phyloP scores from a whole-genome alignment of 148 eudicot genomes.

The Limonium bicolor region DNA sequence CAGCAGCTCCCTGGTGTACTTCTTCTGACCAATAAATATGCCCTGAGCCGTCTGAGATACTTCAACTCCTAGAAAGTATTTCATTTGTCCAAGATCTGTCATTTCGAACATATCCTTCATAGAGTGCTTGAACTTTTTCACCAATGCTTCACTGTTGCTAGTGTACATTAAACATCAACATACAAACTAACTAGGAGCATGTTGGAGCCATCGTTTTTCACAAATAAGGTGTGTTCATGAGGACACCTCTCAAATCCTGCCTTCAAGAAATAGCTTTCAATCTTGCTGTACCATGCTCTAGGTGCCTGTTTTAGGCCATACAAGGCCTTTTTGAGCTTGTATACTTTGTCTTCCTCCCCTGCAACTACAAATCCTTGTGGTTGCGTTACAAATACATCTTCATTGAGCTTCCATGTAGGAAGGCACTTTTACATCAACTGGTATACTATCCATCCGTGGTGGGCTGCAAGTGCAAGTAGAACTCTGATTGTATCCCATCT shows the following conservation, averaged over 20 bases:
- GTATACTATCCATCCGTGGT: background rate
- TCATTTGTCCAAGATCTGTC: background rate
- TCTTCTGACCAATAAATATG: background rate
- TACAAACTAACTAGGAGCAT: background rate
- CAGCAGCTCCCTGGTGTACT: background rate
- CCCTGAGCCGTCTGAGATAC: too few species aligned
- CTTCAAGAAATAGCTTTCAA: background rate
- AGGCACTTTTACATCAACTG: slow-evolving; percentile 6
- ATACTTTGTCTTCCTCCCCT: too few species aligned
- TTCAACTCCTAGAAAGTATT: too few species aligned
- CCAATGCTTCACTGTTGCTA: background rate
- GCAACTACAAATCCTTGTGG: background rate
- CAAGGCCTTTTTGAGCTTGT: too few species aligned
- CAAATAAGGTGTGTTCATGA: background rate
- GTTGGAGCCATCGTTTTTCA: background rate
- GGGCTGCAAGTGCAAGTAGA: background rate
- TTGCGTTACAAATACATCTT: slow-evolving; percentile 9
- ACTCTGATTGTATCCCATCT: background rate
- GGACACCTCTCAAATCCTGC: background rate
- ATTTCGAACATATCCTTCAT: background rate
- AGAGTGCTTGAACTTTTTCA: background rate
- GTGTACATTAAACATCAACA: slow-evolving; percentile 1
- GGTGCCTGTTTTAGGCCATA: too few species aligned
- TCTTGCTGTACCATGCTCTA: slow-evolving; percentile 1
- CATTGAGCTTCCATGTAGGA: background rate